Base-by-base conservation (phyloP, 2,329 filamentous ascomycete genomes). In the Trichophyton schoenleinii region DNA sequence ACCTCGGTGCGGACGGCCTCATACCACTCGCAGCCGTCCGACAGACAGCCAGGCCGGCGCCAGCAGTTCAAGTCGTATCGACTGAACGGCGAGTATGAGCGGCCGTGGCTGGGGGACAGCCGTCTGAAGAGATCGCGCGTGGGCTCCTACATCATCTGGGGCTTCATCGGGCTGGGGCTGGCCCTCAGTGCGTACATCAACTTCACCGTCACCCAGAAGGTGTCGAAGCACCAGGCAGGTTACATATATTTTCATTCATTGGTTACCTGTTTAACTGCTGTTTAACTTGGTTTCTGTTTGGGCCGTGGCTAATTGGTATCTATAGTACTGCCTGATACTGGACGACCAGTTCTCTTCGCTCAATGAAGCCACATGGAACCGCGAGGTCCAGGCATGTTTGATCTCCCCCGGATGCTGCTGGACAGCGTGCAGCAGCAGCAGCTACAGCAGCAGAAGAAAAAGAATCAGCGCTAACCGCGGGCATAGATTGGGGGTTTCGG, bases 281-380 rank as follows among this genome's bases (percentile, higher is more conserved):
- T 31, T 31, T 31, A 8, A 7, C 28, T 31, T 31, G 28, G 6
- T 31, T 31, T 6, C 28, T 31, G 1, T 31, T 31, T 44, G 28
- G 13, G 22, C 38, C 5, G 20, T 41, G 28, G 58, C 57, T 34
- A 57, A 42, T 7, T 31, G 18, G 9, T 58, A 7, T 8, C 41
- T 31, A n/a, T 58, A 80, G 70, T 80, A 81, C 69, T 82, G 80
- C 67, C 70, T 78, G n/a, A 69, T 82, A 3, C 71, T 79, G 46
- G 75, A 79, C 57, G 80, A 83, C 63, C 68, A 78, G 64, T 83
- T 82, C 68, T 70, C 72, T 15, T 71, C 69, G 1, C 70, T 81
- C 49, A 71, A 80, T 68, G 70, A 69, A 11, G 67, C 70, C 48
- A 67, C 78, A n/a, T 82, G 80, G 80, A 75, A 74, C 7, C 75